These are phyloP conservation scores for Lagenaria siceraria DNA, from an alignment of 306 rosid genomes.

Conservation along the genomic window DNA sequence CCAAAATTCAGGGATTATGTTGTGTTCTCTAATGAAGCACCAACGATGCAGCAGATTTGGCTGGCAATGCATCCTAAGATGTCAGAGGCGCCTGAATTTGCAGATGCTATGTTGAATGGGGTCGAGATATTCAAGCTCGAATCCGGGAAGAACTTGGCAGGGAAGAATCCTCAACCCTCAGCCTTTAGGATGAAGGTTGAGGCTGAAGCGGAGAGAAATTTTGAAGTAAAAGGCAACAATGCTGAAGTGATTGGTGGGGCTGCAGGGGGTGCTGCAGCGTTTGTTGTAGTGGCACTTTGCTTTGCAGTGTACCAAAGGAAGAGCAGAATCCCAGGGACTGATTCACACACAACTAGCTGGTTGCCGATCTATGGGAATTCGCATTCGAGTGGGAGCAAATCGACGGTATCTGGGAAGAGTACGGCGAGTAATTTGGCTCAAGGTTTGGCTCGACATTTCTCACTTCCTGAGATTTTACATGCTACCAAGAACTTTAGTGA, in stretches of 20 bases:
- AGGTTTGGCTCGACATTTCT: conserved; percentile 37
- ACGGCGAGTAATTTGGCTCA: conserved; percentile 30
- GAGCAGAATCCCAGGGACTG: conserved; percentile 17
- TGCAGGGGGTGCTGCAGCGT: conserved; percentile 39
- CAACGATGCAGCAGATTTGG: conserved; percentile 22
- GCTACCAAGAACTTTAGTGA: conserved; percentile 35
- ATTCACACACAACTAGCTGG: conserved; percentile 35
- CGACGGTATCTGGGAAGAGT: conserved; percentile 29
- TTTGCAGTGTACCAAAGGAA: conserved; percentile 31
- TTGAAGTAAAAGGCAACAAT: background rate
- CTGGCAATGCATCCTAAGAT: conserved; percentile 22
- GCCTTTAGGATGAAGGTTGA: conserved; percentile 21
- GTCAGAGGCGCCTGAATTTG: conserved; percentile 13
- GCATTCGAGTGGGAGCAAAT: conserved; percentile 29
- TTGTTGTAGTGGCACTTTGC: conserved; percentile 32
- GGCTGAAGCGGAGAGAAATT: background rate
- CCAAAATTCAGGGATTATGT: conserved; percentile 23
- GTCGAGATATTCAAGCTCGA: conserved; percentile 35
- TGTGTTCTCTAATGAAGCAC: background rate
- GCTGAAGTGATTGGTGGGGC: conserved; percentile 35
- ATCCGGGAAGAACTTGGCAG: conserved; percentile 22
- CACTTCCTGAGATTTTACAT: conserved; percentile 25
- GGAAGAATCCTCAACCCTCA: conserved; percentile 27
- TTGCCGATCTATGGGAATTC: conserved; percentile 38
- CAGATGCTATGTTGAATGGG: conserved; percentile 28